phyloP scores from a whole-genome alignment of 306 rosid genomes.

The Sophora flavescens region DNA sequence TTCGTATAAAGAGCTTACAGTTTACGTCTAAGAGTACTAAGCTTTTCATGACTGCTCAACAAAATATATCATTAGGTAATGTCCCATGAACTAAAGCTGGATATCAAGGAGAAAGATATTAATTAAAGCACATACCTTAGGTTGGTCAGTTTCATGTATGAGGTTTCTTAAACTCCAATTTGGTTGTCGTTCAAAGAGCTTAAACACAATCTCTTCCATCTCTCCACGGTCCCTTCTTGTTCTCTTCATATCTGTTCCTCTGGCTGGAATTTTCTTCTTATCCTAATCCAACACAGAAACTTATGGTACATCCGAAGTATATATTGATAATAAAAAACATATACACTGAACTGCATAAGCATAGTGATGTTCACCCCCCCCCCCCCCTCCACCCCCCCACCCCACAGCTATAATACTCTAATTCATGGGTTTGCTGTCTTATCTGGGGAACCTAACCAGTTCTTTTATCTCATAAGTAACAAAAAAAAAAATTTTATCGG shows the following conservation, averaged over 20 bases:
- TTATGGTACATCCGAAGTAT: slow-evolving; percentile 29
- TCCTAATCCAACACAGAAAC: slow-evolving; percentile 63
- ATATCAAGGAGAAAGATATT: slow-evolving; percentile 38
- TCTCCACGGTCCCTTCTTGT: slow-evolving; percentile 86
- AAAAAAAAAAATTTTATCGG: not conserved
- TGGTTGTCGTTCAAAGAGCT: slow-evolving; percentile 81
- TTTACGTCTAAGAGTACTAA: not conserved
- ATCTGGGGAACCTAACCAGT: not conserved
- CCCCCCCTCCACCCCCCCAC: not conserved
- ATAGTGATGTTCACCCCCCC: not conserved
- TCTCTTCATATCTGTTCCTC: slow-evolving; percentile 73
- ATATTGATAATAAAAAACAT: not conserved
- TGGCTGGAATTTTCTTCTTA: slow-evolving; percentile 70
- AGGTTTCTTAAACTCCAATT: slow-evolving; percentile 83
- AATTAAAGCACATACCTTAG: slow-evolving; percentile 71
- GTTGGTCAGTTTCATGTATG: slow-evolving; percentile 90
- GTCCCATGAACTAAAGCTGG: slow-evolving; percentile 32
- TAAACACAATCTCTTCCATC: slow-evolving; percentile 87
- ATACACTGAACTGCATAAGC: slow-evolving; percentile 24
- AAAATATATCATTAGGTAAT: no score
- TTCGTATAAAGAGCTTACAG: not conserved
- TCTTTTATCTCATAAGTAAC: not conserved
- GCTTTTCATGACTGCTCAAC: not conserved
- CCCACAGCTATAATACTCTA: not conserved
- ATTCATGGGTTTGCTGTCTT: not conserved